Evolutionary conservation across 169 alveolate genomes (phyloP).

Genomic region (Babesia bovis): DNA sequence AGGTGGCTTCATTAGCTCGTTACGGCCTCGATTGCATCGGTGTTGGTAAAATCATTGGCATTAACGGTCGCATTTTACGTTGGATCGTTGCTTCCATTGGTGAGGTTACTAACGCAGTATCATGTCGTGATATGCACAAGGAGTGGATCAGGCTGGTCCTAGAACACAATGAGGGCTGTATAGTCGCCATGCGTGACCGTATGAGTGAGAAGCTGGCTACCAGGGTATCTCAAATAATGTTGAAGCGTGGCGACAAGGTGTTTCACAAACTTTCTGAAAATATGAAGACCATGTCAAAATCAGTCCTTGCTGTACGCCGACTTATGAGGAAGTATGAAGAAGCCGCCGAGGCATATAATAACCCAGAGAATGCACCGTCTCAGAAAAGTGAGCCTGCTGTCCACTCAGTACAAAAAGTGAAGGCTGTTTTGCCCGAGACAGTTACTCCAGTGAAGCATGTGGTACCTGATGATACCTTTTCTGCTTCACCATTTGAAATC

Average conservation of each 20-base stretch:
- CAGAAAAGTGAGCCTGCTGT: background rate
- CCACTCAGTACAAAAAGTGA: background rate
- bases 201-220: constrained; percentile 16
- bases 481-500: background rate
- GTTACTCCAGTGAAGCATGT: background rate
- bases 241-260: constrained; percentile 6
- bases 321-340: constrained; percentile 45
- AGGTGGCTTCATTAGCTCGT: constrained; percentile 4
- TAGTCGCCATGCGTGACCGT: constrained; percentile 11
- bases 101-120: constrained; percentile 56
- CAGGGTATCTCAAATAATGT: constrained; percentile 17
- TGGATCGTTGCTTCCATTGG: constrained; percentile 55
- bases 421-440: background rate
- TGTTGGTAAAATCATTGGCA: constrained; percentile 21
- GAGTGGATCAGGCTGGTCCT: constrained; percentile 45
- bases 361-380: background rate
- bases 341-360: background rate
- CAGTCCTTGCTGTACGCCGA: constrained; percentile 26
- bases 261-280: constrained; percentile 24
- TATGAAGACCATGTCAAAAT: constrained; percentile 29
- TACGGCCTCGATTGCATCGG: constrained; percentile 51
- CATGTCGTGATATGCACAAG: constrained; percentile 45
- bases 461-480: background rate
- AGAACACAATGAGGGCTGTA: constrained; percentile 41
- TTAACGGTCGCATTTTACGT: constrained; percentile 49